A percentile compares a stretch with the other conserved stretches of the same genome.
These are phyloP conservation scores for Verbena officinalis DNA, from an alignment of 257 asterid species.

Conservation along the genomic window DNA sequence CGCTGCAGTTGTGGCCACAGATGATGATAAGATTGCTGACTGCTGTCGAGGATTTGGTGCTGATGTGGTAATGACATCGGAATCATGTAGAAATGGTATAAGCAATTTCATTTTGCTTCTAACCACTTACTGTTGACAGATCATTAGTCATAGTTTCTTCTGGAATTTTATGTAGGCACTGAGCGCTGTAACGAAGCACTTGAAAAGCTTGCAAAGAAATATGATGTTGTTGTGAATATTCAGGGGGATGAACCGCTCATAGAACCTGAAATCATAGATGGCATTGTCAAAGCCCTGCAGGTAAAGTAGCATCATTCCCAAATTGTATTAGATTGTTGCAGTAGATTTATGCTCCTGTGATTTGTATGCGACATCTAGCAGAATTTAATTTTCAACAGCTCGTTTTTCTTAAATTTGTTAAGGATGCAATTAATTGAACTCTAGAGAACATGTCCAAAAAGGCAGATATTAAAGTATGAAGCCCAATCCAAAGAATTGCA, in stretches of 20 bases:
- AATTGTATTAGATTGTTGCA: neutral
- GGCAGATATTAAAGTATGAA: neutral
- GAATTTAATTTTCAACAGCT: neutral
- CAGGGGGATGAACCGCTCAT: conserved; percentile 98
- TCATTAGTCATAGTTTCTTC: conserved; percentile 15
- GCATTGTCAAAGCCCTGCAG: conserved; percentile 81
- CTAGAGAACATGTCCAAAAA: neutral
- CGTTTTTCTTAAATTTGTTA: neutral
- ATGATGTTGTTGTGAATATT: conserved; percentile 84
- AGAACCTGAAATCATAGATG: conserved; percentile 88
- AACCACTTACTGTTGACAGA: neutral
- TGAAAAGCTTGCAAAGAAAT: conserved; percentile 63
- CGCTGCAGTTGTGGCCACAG: conserved; percentile 83
- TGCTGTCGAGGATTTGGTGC: conserved; percentile 94
- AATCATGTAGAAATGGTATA: conserved; percentile 81
- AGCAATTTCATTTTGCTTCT: neutral
- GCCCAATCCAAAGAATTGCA: neutral
- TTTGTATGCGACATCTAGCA: neutral
- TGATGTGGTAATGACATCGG: conserved; percentile 88
- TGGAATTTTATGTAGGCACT: conserved; percentile 52
- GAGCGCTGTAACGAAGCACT: conserved; percentile 89
- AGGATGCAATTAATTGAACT: neutral
- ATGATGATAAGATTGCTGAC: conserved; percentile 85
- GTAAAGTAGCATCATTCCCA: conserved; percentile 37
- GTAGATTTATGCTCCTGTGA: neutral